Conservation (phyloP, 2,329 filamentous ascomycete genomes). For the Fusarium mexicanum region DNA sequence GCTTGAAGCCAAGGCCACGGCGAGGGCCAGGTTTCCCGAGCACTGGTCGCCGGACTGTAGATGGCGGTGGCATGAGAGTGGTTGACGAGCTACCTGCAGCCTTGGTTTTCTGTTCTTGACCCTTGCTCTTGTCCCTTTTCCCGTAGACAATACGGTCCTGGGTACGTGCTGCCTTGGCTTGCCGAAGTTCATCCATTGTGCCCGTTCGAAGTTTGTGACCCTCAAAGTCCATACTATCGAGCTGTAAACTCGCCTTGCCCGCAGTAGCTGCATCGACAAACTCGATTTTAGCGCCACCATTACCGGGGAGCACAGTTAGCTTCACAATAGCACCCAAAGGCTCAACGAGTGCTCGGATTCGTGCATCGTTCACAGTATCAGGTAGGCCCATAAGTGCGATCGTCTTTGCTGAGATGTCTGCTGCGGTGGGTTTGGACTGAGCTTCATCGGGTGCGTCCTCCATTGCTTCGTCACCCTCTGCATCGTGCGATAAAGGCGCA, state of each 20-base stretch:
- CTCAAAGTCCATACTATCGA: conserved; percentile 66
- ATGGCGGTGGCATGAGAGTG: conserved; percentile 57
- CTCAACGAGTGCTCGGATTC: conserved; percentile 78
- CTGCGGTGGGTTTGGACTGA: conserved; percentile 51
- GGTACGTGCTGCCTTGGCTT: conserved; percentile 56
- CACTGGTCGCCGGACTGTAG: conserved; percentile 54
- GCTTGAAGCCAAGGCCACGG: conserved; percentile 56
- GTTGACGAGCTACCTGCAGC: conserved; percentile 19
- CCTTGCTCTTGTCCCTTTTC: conserved; percentile 38
- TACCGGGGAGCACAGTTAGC: conserved; percentile 80
- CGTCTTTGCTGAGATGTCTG: conserved; percentile 71
- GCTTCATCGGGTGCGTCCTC: conserved; percentile 39
- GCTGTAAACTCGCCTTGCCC: conserved; percentile 73
- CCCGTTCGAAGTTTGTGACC: conserved; percentile 65
- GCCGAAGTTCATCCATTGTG: conserved; percentile 63
- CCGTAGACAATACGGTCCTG: conserved; percentile 46
- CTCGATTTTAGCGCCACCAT: conserved; percentile 87
- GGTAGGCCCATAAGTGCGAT: conserved; percentile 86
- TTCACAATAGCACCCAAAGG: conserved; percentile 77
- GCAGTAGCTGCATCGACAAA: conserved; percentile 75
- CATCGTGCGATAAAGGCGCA: conserved; percentile 48
- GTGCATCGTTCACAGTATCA: conserved; percentile 90
- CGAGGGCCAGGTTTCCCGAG: conserved; percentile 54
- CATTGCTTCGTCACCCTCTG: conserved; percentile 54
- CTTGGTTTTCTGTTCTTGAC: conserved; percentile 42